Conservation (phyloP, 148 eudicot genomes). For the Pouteria glomerata region DNA sequence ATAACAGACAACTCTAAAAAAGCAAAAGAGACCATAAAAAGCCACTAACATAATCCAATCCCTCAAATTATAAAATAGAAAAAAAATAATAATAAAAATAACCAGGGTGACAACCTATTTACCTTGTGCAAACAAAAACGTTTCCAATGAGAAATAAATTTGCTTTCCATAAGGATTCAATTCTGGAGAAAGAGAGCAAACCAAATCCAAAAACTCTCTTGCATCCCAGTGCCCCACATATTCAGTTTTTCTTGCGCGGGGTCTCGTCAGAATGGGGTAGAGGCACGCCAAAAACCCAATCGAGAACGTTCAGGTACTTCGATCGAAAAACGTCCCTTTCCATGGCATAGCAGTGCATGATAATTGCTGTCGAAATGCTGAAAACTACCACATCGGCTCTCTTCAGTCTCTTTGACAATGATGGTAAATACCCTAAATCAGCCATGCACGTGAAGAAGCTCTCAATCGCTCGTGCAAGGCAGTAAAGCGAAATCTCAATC, state of each 20-base stretch:
- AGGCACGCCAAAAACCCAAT: constrained; percentile 99
- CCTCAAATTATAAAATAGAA: too few species aligned
- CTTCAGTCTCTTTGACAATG: constrained; percentile 57
- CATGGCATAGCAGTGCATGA: constrained; percentile 95
- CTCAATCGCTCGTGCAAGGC: constrained; percentile 90
- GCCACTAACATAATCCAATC: too few species aligned
- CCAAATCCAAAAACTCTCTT: neutral
- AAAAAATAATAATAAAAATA: too few species aligned
- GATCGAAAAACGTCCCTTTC: constrained; percentile 94
- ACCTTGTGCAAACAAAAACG: too few species aligned
- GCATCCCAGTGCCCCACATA: neutral
- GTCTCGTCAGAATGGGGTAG: constrained; percentile 71
- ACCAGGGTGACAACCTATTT: too few species aligned
- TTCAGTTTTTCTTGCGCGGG: constrained; percentile 35
- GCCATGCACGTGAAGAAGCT: constrained; percentile 97
- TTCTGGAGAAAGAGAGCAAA: neutral
- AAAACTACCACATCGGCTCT: constrained; percentile 83
- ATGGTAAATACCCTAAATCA: constrained; percentile 74
- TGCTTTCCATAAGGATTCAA: too few species aligned
- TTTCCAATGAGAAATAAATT: too few species aligned
- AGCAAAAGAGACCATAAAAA: too few species aligned
- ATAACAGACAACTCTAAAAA: too few species aligned
- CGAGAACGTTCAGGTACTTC: constrained; percentile 92
- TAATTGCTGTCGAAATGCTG: constrained; percentile 90
- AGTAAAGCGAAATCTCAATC: constrained; percentile 91